These are phyloP conservation scores for Xylaria curta DNA, from an alignment of 495 filamentous ascomycete genomes.

Conservation along the genomic window DNA sequence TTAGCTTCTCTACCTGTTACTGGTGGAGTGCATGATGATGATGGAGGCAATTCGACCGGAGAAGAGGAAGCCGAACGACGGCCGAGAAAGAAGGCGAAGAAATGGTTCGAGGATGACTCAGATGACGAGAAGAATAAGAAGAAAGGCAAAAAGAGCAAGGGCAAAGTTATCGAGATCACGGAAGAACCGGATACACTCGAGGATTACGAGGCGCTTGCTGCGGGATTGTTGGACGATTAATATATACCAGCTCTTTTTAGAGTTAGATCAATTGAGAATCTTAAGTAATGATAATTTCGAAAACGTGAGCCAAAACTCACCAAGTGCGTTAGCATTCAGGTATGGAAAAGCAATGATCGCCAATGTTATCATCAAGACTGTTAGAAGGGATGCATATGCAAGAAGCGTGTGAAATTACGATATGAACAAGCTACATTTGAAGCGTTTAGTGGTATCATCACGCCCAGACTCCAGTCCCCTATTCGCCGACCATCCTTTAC, in stretches of 20 bases:
- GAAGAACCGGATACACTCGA: constrained; percentile 82
- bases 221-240: constrained; percentile 71
- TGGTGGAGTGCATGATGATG: constrained; percentile 34
- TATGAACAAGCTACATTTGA: constrained; percentile 24
- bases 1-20: constrained; percentile 56
- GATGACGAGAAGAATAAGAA: constrained; percentile 53
- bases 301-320: neutral
- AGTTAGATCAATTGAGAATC: neutral
- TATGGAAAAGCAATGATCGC: neutral
- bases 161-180: constrained; percentile 59
- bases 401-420: constrained; percentile 15
- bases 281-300: neutral
- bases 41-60: constrained; percentile 33
- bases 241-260: neutral
- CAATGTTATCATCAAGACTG: neutral
- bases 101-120: constrained; percentile 50
- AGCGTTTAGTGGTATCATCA: constrained; percentile 27
- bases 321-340: neutral
- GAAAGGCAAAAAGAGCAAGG: constrained; percentile 53
- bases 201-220: constrained; percentile 87
- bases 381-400: neutral
- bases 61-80: constrained; percentile 46
- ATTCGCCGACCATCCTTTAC: neutral
- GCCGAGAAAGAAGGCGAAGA: constrained; percentile 47
- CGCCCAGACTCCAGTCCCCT: constrained; percentile 23